phyloP scores from a whole-genome alignment of 176 grass and related monocot species.

The Cymbopogon citratus region DNA sequence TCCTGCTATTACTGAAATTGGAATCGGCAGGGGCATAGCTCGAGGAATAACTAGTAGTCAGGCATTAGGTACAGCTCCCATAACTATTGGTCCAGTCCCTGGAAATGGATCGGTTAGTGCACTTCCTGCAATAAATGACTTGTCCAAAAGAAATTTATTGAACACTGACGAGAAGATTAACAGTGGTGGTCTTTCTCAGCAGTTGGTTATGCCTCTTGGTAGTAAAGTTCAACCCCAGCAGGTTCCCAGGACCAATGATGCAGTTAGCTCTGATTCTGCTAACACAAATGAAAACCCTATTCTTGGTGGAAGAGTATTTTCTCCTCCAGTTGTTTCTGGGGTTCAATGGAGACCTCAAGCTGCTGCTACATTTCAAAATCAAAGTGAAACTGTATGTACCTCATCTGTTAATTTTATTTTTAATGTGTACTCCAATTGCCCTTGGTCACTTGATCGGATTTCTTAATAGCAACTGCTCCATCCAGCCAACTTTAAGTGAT shows the following conservation, averaged over 20 bases:
- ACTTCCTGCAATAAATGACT: conserved; percentile 48
- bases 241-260: conserved; percentile 48
- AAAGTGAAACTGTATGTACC: conserved; percentile 74
- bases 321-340: conserved; percentile 63
- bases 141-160: conserved; percentile 48
- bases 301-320: conserved; percentile 69
- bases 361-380: conserved; percentile 62
- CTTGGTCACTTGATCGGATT: background rate
- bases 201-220: conserved; percentile 58
- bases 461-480: background rate
- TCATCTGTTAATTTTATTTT: background rate
- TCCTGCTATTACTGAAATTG: conserved; percentile 65
- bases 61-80: conserved; percentile 39
- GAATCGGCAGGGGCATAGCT: conserved; percentile 52
- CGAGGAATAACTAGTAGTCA: conserved; percentile 60
- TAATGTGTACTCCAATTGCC: background rate
- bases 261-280: conserved; percentile 46
- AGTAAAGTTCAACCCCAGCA: conserved; percentile 61
- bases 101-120: conserved; percentile 54
- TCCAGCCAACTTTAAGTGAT: background rate
- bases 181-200: conserved; percentile 45
- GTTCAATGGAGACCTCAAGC: conserved; percentile 76
- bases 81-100: conserved; percentile 46
- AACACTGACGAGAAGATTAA: conserved; percentile 46
- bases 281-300: conserved; percentile 46